phyloP scores from a whole-genome alignment of 2,329 filamentous ascomycete genomes.

The Lasiodiplodia theobromae region DNA sequence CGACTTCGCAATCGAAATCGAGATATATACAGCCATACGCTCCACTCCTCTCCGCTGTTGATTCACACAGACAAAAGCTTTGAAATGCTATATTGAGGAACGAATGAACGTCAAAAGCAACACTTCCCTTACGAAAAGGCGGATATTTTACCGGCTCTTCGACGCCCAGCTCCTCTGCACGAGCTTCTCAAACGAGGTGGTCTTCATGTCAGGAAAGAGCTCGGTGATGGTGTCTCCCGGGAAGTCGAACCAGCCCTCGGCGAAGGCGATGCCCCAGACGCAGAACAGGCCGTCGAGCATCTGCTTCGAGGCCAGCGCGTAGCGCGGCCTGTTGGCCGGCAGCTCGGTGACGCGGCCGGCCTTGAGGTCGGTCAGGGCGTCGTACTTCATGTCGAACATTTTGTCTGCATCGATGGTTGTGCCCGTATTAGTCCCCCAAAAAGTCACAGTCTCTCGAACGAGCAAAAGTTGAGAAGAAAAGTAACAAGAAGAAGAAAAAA shows the following conservation, averaged over 20 bases:
- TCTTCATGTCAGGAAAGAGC: neutral
- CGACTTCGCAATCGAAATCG: neutral
- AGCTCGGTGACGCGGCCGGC: conserved; percentile 9
- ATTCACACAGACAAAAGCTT: neutral
- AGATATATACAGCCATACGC: neutral
- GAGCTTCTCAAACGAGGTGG: neutral
- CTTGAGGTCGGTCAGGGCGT: conserved; percentile 3
- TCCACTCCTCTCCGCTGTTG: neutral
- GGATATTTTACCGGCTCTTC: neutral
- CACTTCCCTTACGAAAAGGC: neutral
- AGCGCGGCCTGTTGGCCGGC: conserved; percentile 1
- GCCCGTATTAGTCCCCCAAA: no score
- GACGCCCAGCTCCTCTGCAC: conserved; percentile 1
- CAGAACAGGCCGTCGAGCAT: conserved; percentile 6
- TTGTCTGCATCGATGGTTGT: neutral
- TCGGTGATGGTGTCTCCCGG: neutral
- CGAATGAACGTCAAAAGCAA: no score
- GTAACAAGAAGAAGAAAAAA: no score
- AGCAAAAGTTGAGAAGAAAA: no score
- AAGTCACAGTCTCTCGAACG: no score
- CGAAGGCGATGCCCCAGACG: conserved; percentile 16
- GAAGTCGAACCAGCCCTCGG: conserved; percentile 12
- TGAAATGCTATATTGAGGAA: no score
- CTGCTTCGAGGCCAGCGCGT: conserved; percentile 13
- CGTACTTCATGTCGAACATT: conserved; percentile 17